phyloP scores from a whole-genome alignment of 192 early-diverging fungal genomes.

The Mortierella alpina region DNA sequence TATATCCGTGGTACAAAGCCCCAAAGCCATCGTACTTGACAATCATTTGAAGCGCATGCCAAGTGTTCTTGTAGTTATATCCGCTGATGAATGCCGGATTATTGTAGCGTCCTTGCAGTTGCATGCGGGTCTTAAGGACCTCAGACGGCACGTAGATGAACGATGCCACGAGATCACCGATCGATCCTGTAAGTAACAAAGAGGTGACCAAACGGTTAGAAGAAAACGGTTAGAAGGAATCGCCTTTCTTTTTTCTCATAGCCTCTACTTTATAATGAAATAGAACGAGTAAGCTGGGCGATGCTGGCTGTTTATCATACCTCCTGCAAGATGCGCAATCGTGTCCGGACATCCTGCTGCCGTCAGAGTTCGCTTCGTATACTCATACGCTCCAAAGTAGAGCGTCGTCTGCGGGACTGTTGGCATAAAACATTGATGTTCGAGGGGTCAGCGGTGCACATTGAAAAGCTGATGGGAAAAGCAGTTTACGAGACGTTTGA shows the following conservation, averaged over 20 bases:
- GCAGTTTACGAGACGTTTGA: background rate
- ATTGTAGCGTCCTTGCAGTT: slow-evolving; percentile 81
- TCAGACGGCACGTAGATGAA: slow-evolving; percentile 70
- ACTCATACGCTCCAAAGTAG: slow-evolving; percentile 71
- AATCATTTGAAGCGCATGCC: slow-evolving; percentile 68
- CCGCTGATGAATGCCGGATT: slow-evolving; percentile 73
- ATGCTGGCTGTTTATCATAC: slow-evolving; percentile 8
- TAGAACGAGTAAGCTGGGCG: too few species aligned
- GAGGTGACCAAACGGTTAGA: too few species aligned
- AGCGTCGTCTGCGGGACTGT: slow-evolving; percentile 66
- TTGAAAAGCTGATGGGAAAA: background rate
- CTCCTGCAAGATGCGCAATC: slow-evolving; percentile 65
- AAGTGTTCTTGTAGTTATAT: slow-evolving; percentile 79
- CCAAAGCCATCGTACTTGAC: slow-evolving; percentile 71
- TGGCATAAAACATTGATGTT: background rate
- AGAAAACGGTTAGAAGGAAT: too few species aligned
- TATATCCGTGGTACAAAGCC: slow-evolving; percentile 67
- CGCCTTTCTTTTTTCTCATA: background rate
- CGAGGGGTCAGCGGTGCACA: too few species aligned
- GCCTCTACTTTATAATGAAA: too few species aligned
- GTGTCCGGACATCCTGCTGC: slow-evolving; percentile 62
- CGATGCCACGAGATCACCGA: slow-evolving; percentile 69
- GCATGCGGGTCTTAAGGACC: slow-evolving; percentile 80
- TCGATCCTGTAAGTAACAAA: slow-evolving; percentile 38
- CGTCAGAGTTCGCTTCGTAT: slow-evolving; percentile 64